Conservation (phyloP, 1,284 basidiomycete genomes). For the Schizophyllum amplum region DNA sequence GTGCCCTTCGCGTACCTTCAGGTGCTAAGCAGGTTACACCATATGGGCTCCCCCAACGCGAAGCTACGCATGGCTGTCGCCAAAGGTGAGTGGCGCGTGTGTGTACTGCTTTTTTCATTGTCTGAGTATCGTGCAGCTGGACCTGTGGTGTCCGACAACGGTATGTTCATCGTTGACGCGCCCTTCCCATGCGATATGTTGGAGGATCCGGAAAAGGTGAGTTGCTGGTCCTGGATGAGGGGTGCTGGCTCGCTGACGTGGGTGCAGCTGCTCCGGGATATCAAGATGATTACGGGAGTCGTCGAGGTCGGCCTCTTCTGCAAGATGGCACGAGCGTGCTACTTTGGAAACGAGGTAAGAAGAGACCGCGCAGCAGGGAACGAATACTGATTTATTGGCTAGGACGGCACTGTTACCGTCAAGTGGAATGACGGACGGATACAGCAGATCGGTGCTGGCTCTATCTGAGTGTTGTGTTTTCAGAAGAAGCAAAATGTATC, state of each 20-base stretch:
- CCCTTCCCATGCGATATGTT: slow-evolving; percentile 71
- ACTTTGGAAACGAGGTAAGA: slow-evolving; percentile 87
- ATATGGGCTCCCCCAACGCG: slow-evolving; percentile 58
- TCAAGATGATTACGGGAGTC: slow-evolving; percentile 93
- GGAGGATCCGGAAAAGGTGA: slow-evolving; percentile 61
- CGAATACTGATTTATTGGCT: slow-evolving; percentile 1
- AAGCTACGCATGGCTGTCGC: slow-evolving; percentile 76
- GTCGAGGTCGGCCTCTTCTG: slow-evolving; percentile 97
- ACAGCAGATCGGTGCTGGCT: slow-evolving; percentile 24
- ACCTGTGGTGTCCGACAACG: slow-evolving; percentile 94
- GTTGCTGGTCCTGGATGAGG: too few relatives aligned
- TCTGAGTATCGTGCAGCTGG: slow-evolving; percentile 43
- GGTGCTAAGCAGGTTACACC: slow-evolving; percentile 65
- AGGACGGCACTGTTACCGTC: slow-evolving; percentile 53
- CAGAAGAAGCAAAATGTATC: too few relatives aligned
- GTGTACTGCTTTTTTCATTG: background rate
- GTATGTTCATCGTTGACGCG: slow-evolving; percentile 92
- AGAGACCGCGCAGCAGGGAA: background rate
- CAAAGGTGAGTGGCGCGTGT: slow-evolving; percentile 36
- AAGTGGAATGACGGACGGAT: slow-evolving; percentile 39
- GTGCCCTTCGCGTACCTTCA: slow-evolving; percentile 94
- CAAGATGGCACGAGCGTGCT: slow-evolving; percentile 88
- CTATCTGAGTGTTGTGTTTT: too few relatives aligned
- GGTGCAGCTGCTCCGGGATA: slow-evolving; percentile 63
- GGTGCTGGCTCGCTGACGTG: too few relatives aligned